Percentiles rank a stretch among this genome's conserved stretches.
Conservation (phyloP, 208 protist species). For the Perkinsela sp. region DNA sequence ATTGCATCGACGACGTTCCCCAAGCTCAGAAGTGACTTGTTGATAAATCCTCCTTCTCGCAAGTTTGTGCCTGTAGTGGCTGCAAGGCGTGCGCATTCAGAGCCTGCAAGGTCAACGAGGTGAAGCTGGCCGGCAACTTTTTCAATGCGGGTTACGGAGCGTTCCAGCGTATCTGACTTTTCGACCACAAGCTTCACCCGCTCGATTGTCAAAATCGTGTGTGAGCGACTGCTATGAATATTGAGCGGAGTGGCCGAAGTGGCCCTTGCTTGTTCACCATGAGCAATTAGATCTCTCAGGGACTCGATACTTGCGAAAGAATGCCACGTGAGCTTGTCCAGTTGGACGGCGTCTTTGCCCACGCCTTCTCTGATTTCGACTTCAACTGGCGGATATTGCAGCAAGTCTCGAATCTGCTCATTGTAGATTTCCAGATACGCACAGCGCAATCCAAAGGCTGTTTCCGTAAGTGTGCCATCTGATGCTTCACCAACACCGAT, state of each 20-base stretch:
- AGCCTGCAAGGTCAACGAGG: slow-evolving; percentile 64
- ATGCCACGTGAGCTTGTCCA: slow-evolving; percentile 7
- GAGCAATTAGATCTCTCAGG: slow-evolving; percentile 20
- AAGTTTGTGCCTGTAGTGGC: slow-evolving; percentile 29
- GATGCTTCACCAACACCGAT: background rate
- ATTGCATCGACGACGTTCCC: slow-evolving; percentile 8
- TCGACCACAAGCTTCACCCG: background rate
- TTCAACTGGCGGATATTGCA: slow-evolving; percentile 10
- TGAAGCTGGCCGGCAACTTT: slow-evolving; percentile 5
- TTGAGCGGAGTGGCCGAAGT: slow-evolving; percentile 56
- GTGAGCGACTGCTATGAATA: slow-evolving; percentile 26
- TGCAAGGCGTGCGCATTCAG: slow-evolving; percentile 21
- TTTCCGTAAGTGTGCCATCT: too few relatives aligned
- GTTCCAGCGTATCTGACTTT: background rate
- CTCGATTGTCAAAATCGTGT: slow-evolving; percentile 6
- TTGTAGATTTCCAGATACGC: slow-evolving; percentile 50
- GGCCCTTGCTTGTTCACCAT: slow-evolving; percentile 28
- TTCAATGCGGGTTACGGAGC: background rate
- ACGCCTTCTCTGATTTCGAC: slow-evolving; percentile 10
- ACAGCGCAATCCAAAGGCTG: slow-evolving; percentile 7
- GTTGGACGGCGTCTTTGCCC: slow-evolving; percentile 6
- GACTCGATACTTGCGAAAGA: slow-evolving; percentile 18
- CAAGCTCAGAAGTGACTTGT: slow-evolving; percentile 33
- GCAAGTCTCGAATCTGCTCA: slow-evolving; percentile 32
- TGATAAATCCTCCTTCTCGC: slow-evolving; percentile 41